Percentiles rank a stretch among this genome's conserved stretches.
Conservation (phyloP, 2,329 filamentous ascomycete species). For the Aspergillus brasiliensis region DNA sequence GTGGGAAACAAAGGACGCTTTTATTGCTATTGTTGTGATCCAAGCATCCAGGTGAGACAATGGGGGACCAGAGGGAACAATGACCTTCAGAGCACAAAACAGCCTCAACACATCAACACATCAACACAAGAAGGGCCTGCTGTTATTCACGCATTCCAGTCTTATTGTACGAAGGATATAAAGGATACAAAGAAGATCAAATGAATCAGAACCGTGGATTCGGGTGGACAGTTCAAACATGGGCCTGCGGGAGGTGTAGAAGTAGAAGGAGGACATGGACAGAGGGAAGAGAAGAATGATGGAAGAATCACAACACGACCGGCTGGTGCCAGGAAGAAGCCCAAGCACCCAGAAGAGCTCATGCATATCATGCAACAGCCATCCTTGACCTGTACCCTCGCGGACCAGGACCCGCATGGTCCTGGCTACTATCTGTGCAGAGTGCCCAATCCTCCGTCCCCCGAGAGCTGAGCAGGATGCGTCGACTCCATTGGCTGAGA, state of each 20-base stretch:
- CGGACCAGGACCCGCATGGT: conserved; percentile 4
- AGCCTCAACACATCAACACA: background rate
- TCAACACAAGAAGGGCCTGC: conserved; percentile 1
- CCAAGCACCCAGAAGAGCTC: background rate
- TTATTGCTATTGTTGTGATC: conserved; percentile 9
- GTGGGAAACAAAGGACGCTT: conserved; percentile 7
- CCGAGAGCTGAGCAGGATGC: background rate
- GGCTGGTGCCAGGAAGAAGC: background rate
- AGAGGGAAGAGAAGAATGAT: background rate
- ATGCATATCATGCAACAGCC: background rate
- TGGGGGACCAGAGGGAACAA: conserved; percentile 14
- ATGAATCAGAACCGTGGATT: background rate
- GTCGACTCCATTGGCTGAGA: conserved; percentile 15
- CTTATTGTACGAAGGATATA: background rate
- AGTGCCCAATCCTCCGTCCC: conserved; percentile 17
- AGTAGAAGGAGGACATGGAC: background rate
- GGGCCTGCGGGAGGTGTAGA: background rate
- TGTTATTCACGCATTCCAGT: conserved; percentile 10
- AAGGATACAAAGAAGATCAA: background rate
- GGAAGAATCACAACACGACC: background rate
- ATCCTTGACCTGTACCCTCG: conserved; percentile 5
- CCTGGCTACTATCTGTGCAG: conserved; percentile 14
- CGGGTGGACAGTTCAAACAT: background rate
- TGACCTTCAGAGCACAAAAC: background rate
- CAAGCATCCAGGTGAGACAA: conserved; percentile 3